Evolutionary conservation across 202 grass and related monocot genomes (phyloP), one percentile per base, ranked within the genome.

Genomic region (Brachypodium distachyon): DNA sequence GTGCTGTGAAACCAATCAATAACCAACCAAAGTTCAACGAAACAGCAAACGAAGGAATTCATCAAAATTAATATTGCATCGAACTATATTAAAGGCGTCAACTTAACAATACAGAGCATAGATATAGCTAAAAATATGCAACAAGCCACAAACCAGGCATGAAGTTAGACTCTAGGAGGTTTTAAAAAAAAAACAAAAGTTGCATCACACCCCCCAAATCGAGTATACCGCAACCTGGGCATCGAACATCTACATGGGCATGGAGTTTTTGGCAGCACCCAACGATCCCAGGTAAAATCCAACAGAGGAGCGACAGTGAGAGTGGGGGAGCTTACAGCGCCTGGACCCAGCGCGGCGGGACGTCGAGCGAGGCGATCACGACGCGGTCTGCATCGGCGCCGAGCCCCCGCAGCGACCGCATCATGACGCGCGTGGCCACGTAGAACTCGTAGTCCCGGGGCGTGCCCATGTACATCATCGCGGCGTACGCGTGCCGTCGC

Each of bases 391-490:
- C 89, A 72, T 52, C 83, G 29, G 90, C 43, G 29, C 81, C 48
- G 57, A 98, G 83, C 2, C 77, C 58, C 49, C 87, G 37, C 0
- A 98, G 87, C 6, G 95, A 90, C 4, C 87, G 74, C 95, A 98
- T 98, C 95, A 98, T 98, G 76, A 98, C 95, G 83, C 95, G 84
- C 57, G 91, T 98, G 63, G 95, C 95, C 25, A 98, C 95, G 77
- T 95, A 95, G 89, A 98, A 98, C 84, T 98, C 95, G 84, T 98
- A 98, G 73, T 98, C 95, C 38, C 91, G 80, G 17, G 95, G 89
- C 47, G 95, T 98, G 47, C 95, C 95, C 95, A 98, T 98, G 85
- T 98, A 98, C 95, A 98, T 94, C 91, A 98, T 98, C 54, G 91
- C 87, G 29, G 87, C 95, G 74, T 98, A 98, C 39, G 95, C 95